Evolutionary conservation across 1,284 basidiomycete species (phyloP).

Genomic region (Marasmius oreades): DNA sequence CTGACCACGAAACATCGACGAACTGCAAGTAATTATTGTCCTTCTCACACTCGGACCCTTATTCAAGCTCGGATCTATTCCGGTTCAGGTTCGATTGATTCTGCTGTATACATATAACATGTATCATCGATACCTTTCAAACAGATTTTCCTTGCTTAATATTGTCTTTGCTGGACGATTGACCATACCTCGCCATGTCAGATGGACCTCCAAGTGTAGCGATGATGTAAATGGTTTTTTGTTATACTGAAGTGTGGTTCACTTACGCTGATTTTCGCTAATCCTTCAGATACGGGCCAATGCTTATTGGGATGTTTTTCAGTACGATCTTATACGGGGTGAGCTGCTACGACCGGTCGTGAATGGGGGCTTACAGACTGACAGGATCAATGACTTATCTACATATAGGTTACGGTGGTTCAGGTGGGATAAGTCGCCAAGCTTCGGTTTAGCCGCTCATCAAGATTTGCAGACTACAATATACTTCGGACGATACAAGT

Average conservation of each 20-base stretch:
- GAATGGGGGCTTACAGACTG: not conserved
- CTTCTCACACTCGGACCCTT: too few species aligned
- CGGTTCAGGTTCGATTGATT: too few species aligned
- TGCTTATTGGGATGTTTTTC: constrained; percentile 8
- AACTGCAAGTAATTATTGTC: too few species aligned
- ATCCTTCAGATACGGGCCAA: constrained; percentile 4
- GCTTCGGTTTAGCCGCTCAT: not conserved
- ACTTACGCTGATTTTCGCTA: not conserved
- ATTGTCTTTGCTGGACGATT: too few species aligned
- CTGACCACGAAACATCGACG: too few species aligned
- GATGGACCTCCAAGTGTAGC: not conserved
- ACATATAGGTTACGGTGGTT: constrained; percentile 20
- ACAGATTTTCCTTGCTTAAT: too few species aligned
- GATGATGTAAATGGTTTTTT: not conserved
- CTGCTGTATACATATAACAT: not conserved
- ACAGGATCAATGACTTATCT: not conserved
- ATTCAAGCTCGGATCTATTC: too few species aligned
- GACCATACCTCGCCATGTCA: not conserved
- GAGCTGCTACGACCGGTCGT: constrained; percentile 5
- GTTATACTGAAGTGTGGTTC: not conserved
- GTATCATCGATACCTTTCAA: not conserved
- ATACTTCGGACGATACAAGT: not conserved
- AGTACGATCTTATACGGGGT: constrained; percentile 23
- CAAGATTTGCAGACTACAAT: not conserved
- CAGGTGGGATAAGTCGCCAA: constrained; percentile 16